phyloP scores from a whole-genome alignment of 2,329 filamentous ascomycete genomes.

The Arthrobotrys sphaeroides region DNA sequence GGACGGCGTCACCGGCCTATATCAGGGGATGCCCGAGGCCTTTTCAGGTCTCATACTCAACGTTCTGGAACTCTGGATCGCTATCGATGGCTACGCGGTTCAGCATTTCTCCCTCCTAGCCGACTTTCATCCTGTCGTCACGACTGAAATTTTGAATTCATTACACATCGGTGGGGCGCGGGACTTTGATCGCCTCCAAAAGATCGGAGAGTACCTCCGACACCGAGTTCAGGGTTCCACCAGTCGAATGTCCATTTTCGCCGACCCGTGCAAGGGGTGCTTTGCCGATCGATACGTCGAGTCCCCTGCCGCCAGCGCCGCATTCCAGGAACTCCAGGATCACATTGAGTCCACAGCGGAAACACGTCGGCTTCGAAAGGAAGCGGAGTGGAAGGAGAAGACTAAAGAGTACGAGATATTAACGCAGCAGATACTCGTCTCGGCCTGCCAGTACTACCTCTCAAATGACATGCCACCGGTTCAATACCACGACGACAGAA shows the following conservation, averaged over 20 bases:
- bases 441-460: conserved; percentile 60
- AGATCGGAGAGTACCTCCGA: conserved; percentile 66
- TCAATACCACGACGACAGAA: conserved; percentile 58
- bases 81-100: conserved; percentile 66
- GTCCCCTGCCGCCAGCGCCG: conserved; percentile 53
- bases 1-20: conserved; percentile 59
- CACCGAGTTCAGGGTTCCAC: conserved; percentile 59
- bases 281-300: conserved; percentile 65
- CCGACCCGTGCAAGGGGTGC: conserved; percentile 61
- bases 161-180: conserved; percentile 65
- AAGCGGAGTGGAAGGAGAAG: conserved; percentile 61
- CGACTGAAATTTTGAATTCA: conserved; percentile 65
- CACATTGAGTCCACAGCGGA: conserved; percentile 60
- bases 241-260: conserved; percentile 64
- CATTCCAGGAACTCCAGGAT: conserved; percentile 59
- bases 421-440: conserved; percentile 59
- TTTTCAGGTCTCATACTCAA: conserved; percentile 67
- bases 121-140: conserved; percentile 67
- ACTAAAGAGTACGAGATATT: conserved; percentile 61
- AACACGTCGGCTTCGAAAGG: conserved; percentile 59
- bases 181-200: conserved; percentile 66
- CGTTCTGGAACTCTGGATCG: conserved; percentile 69
- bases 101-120: conserved; percentile 64
- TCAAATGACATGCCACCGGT: conserved; percentile 49
- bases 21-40: conserved; percentile 64